Conservation (phyloP, 2,329 filamentous ascomycete genomes). For the Penicillium sp. region DNA sequence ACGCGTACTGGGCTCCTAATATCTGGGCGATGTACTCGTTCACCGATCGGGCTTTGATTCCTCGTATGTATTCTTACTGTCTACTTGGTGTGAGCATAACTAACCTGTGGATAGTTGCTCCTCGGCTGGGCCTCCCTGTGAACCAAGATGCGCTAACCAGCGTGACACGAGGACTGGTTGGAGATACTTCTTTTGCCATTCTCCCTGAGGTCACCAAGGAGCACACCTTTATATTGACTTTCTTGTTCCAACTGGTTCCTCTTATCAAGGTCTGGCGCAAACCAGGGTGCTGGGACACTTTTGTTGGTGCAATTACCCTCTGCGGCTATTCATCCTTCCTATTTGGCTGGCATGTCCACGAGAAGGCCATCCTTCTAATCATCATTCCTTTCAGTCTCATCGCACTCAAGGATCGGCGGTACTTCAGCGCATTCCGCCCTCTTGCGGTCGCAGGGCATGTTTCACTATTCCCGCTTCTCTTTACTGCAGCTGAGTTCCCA, state of each 20-base stretch:
- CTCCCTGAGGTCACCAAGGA: conserved; percentile 82
- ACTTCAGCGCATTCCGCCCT: conserved; percentile 88
- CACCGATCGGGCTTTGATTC: conserved; percentile 78
- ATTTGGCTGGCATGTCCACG: conserved; percentile 98
- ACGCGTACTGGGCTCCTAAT: conserved; percentile 98
- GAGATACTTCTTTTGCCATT: conserved; percentile 91
- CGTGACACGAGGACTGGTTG: conserved; percentile 88
- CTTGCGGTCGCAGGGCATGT: conserved; percentile 92
- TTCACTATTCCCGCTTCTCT: conserved; percentile 89
- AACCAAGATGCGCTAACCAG: conserved; percentile 77
- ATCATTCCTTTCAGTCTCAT: conserved; percentile 95
- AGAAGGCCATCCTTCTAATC: conserved; percentile 92
- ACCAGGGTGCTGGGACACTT: conserved; percentile 86
- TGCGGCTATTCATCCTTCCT: conserved; percentile 96
- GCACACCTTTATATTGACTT: conserved; percentile 77
- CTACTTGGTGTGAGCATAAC: conserved; percentile 13
- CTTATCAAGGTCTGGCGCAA: conserved; percentile 78
- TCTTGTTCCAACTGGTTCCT: conserved; percentile 77
- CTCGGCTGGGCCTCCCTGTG: conserved; percentile 73
- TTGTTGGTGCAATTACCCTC: conserved; percentile 84
- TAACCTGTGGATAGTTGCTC: conserved; percentile 65
- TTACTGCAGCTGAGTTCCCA: conserved; percentile 88
- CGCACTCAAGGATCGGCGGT: conserved; percentile 83
- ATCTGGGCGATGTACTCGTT: conserved; percentile 98
- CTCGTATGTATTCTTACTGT: conserved; percentile 57